Conservation (phyloP, 1,139 yeast genomes). For the Trichomonascaceae sp. region DNA sequence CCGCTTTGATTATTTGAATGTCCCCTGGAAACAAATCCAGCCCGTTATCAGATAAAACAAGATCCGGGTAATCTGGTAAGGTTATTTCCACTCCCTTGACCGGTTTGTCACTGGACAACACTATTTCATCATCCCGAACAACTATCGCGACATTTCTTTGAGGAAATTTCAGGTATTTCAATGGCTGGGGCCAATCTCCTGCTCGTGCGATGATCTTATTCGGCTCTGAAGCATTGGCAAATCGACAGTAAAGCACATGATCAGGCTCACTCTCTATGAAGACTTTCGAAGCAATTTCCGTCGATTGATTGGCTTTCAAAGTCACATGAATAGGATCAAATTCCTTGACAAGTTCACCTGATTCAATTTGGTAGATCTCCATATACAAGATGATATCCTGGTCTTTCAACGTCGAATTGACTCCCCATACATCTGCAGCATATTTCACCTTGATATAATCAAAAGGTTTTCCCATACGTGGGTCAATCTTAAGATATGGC, state of each 20-base stretch:
- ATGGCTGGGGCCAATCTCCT: slow-evolving; percentile 51
- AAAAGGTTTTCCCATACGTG: slow-evolving; percentile 10
- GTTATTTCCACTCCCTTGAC: slow-evolving; percentile 38
- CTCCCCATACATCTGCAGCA: slow-evolving; percentile 40
- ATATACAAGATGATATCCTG: slow-evolving; percentile 29
- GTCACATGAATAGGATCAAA: slow-evolving; percentile 17
- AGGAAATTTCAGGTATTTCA: slow-evolving; percentile 39
- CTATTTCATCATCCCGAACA: slow-evolving; percentile 17
- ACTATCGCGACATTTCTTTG: slow-evolving; percentile 17
- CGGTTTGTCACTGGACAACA: slow-evolving; percentile 32
- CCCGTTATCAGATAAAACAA: slow-evolving; percentile 37
- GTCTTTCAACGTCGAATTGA: slow-evolving; percentile 30
- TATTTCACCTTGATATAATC: slow-evolving; percentile 7
- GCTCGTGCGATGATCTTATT: slow-evolving; percentile 32
- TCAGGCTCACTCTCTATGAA: slow-evolving; percentile 17
- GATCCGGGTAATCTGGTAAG: slow-evolving; percentile 19
- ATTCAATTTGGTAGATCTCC: slow-evolving; percentile 31
- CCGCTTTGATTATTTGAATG: slow-evolving; percentile 11
- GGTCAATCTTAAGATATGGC: slow-evolving; percentile 4
- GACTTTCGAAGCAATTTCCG: slow-evolving; percentile 28
- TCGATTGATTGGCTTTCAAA: slow-evolving; percentile 34
- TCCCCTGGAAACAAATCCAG: slow-evolving; percentile 42
- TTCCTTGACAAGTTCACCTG: slow-evolving; percentile 29
- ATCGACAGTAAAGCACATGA: slow-evolving; percentile 15
- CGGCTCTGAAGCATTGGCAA: slow-evolving; percentile 11